Percentiles rank a stretch among this genome's conserved stretches.
Evolutionary conservation across 192 early-diverging fungal genomes (phyloP).

Genomic region (Coemansia aciculifera): DNA sequence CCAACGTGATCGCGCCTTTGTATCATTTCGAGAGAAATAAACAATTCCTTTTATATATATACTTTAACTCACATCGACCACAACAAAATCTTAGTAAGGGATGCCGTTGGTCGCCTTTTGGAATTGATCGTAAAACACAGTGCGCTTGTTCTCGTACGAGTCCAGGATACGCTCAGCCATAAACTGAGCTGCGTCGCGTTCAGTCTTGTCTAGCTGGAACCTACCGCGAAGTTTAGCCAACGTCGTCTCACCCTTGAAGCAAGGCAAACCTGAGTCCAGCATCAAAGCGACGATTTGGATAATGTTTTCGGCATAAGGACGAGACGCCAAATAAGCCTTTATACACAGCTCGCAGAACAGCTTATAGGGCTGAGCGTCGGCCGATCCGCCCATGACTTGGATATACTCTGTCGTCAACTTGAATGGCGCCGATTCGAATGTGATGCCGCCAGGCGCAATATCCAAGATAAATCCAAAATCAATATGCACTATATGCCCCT

Average conservation of each 20-base stretch:
- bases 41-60: no score
- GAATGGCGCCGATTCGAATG: constrained; percentile 95
- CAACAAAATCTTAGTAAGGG: constrained; percentile 37
- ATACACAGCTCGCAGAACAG: constrained; percentile 89
- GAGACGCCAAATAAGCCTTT: constrained; percentile 85
- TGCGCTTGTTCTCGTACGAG: constrained; percentile 91
- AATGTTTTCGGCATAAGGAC: constrained; percentile 92
- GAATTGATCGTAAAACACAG: constrained; percentile 79
- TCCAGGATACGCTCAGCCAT: constrained; percentile 88
- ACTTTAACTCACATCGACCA: no score
- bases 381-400: constrained; percentile 91
- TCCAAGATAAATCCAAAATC: constrained; percentile 99
- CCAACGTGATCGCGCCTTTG: background rate
- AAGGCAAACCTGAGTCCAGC: constrained; percentile 94
- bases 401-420: constrained; percentile 98
- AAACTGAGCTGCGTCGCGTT: constrained; percentile 91
- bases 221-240: constrained; percentile 78
- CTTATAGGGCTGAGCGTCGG: constrained; percentile 75
- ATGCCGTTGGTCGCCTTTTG: constrained; percentile 82
- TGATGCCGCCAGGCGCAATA: constrained; percentile 97
- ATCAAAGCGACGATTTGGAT: constrained; percentile 87
- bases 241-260: constrained; percentile 93
- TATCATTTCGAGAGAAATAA: no score
- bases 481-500: constrained; percentile 97
- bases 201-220: constrained; percentile 88